Evolutionary conservation across 179 eudicot genomes (phyloP).

Genomic region (Silene vulgaris): DNA sequence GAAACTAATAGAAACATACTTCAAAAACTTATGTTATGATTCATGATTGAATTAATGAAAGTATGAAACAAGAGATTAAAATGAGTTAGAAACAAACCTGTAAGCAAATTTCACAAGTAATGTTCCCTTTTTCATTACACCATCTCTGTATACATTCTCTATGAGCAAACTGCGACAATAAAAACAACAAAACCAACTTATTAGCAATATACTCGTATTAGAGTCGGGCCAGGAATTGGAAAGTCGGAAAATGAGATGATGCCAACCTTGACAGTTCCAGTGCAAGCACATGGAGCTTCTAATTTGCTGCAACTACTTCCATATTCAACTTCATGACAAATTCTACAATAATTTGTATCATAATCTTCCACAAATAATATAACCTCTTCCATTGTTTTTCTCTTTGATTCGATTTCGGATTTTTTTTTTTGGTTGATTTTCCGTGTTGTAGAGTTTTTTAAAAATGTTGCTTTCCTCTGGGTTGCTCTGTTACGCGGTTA

Average conservation of each 20-base stretch:
- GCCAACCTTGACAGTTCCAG: constrained; percentile 78
- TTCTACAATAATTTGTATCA: constrained; percentile 50
- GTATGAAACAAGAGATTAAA: not conserved
- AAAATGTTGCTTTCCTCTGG: not conserved
- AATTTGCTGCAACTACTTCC: constrained; percentile 48
- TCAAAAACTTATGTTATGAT: not conserved
- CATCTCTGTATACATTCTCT: constrained; percentile 96
- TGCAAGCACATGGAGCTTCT: constrained; percentile 87
- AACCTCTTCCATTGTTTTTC: constrained; percentile 42
- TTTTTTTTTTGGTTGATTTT: constrained; percentile 6
- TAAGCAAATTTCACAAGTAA: constrained; percentile 80
- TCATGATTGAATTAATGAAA: not conserved
- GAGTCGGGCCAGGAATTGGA: not conserved
- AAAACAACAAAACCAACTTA: not conserved
- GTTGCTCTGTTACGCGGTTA: constrained; percentile 6
- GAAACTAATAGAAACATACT: not conserved
- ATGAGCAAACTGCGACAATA: constrained; percentile 65
- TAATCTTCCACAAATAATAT: constrained; percentile 41
- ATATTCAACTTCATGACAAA: constrained; percentile 77
- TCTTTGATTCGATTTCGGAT: constrained; percentile 9
- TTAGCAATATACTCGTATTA: not conserved
- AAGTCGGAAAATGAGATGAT: not conserved
- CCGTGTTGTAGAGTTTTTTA: not conserved
- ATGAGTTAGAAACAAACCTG: constrained; percentile 43
- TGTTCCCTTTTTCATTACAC: constrained; percentile 90